Evolutionary conservation across 176 grass and related monocot species (phyloP).

Genomic region (Zizania latifolia): DNA sequence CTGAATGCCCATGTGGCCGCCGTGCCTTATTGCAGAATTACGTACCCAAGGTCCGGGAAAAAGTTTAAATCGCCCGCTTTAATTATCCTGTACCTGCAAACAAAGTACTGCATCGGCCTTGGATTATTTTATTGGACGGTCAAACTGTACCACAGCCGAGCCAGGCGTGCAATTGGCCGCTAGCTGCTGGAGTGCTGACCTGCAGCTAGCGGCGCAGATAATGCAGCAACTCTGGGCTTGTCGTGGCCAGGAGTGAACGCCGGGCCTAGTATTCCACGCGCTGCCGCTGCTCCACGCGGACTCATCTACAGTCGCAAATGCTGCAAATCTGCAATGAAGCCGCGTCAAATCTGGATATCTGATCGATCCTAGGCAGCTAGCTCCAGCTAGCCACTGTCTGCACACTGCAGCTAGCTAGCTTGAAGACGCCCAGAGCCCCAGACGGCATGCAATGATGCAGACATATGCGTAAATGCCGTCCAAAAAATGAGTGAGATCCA

Average conservation of each 20-base stretch:
- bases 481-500: not conserved
- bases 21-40: too few relatives aligned
- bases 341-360: too few relatives aligned
- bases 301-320: not conserved
- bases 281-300: not conserved
- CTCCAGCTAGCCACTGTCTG: conserved; percentile 4
- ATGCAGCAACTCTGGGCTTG: not conserved
- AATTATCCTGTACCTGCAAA: not conserved
- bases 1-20: too few relatives aligned
- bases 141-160: not conserved
- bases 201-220: not conserved
- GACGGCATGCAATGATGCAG: not conserved
- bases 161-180: too few relatives aligned
- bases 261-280: not conserved
- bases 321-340: too few relatives aligned
- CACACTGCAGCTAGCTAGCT: not conserved
- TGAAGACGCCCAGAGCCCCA: not conserved
- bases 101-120: not conserved
- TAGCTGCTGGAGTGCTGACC: too few relatives aligned
- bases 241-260: not conserved
- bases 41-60: too few relatives aligned
- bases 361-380: too few relatives aligned
- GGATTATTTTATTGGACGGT: not conserved
- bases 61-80: too few relatives aligned
- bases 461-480: not conserved